Percentiles rank a stretch among this genome's conserved stretches.
phyloP scores from a whole-genome alignment of 176 grass and related monocot species.

The Aegilops tauschii region DNA sequence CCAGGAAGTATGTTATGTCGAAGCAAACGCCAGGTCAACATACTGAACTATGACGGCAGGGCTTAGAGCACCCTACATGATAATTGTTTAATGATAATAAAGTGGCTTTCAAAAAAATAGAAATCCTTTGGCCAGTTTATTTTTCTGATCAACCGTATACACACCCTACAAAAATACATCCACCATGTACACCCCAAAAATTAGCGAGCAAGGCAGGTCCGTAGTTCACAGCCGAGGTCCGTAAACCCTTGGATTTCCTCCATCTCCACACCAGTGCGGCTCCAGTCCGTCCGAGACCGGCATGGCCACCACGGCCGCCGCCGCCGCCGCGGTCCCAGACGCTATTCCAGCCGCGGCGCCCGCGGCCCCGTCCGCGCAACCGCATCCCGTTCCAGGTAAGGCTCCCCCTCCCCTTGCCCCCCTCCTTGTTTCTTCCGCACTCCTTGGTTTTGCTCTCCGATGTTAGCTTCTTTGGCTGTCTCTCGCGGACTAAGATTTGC shows the following conservation, averaged over 20 bases:
- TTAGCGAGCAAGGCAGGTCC: no score
- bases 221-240: no score
- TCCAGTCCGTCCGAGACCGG: neutral
- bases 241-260: neutral
- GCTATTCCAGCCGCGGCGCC: neutral
- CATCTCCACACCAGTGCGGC: neutral
- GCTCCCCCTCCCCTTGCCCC: neutral
- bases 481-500: neutral
- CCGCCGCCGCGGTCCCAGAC: neutral
- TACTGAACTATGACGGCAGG: no score
- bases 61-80: no score
- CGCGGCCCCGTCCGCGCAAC: neutral
- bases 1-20: no score
- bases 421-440: neutral
- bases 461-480: neutral
- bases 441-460: neutral
- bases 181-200: no score
- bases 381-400: conserved; percentile 15
- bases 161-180: no score
- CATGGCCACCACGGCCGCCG: conserved; percentile 3
- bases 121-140: no score
- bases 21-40: no score
- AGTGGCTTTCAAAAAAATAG: no score
- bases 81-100: no score
- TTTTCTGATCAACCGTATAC: no score